A percentile compares a stretch with the other conserved stretches of the same genome.
phyloP scores from a whole-genome alignment of 2,329 filamentous ascomycete species.

The Botrytis sinoallii region DNA sequence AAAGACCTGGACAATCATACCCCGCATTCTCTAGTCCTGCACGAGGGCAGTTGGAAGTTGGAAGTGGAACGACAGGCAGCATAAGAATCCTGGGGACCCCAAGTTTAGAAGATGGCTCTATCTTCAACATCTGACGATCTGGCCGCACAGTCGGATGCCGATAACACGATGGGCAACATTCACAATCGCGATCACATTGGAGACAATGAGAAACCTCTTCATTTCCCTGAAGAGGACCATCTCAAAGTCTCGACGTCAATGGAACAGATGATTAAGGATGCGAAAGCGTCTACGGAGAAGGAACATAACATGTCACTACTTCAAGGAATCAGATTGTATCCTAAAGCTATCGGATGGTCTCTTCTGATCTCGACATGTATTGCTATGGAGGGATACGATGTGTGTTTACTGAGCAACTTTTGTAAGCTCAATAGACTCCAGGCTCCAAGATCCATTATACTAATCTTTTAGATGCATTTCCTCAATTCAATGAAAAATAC shows the following conservation, averaged over 20 bases:
- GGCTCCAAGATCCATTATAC: background rate
- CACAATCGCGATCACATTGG: background rate
- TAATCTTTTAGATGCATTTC: constrained; percentile 40
- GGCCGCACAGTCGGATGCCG: background rate
- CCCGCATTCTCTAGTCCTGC: constrained; percentile 17
- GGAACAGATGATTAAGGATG: constrained; percentile 20
- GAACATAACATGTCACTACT: constrained; percentile 22
- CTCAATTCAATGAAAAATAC: constrained; percentile 35
- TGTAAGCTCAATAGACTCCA: constrained; percentile 30
- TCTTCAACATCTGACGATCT: constrained; percentile 11
- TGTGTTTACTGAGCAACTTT: constrained; percentile 38
- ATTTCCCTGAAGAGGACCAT: constrained; percentile 8
- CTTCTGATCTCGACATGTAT: constrained; percentile 41
- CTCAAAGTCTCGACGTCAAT: constrained; percentile 15
- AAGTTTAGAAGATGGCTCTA: constrained; percentile 15
- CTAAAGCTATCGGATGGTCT: constrained; percentile 37
- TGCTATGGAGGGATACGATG: constrained; percentile 45
- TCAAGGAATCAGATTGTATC: constrained; percentile 30
- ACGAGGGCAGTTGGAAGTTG: constrained; percentile 5
- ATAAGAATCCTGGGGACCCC: constrained; percentile 19
- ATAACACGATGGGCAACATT: constrained; percentile 11
- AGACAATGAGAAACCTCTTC: constrained; percentile 15
- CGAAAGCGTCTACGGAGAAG: constrained; percentile 14
- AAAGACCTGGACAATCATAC: constrained; percentile 16
- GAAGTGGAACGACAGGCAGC: constrained; percentile 9